phyloP scores from a whole-genome alignment of 129 eudicot genomes.

The Saussurea involucrata region DNA sequence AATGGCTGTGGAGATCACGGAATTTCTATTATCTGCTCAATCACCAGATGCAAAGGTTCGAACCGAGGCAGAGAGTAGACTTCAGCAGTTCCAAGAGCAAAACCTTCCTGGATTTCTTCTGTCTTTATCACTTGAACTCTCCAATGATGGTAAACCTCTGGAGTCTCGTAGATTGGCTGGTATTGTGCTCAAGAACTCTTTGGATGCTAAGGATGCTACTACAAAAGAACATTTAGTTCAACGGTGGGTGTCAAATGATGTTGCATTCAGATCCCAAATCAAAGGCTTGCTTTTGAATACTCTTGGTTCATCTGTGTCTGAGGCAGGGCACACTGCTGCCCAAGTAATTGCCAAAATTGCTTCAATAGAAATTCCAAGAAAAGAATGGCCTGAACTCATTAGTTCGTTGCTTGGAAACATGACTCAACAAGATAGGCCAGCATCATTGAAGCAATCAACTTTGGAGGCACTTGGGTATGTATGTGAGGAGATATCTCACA shows the following conservation, averaged over 20 bases:
- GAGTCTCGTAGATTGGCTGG: slow-evolving; percentile 93
- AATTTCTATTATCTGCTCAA: slow-evolving; percentile 73
- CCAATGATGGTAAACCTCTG: slow-evolving; percentile 68
- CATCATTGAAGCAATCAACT: slow-evolving; percentile 74
- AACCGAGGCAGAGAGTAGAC: slow-evolving; percentile 64
- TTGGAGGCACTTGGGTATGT: slow-evolving; percentile 86
- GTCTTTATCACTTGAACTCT: slow-evolving; percentile 70
- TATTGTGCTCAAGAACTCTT: slow-evolving; percentile 74
- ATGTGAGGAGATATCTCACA: slow-evolving; percentile 87
- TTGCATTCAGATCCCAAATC: slow-evolving; percentile 53
- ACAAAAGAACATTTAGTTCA: slow-evolving; percentile 58
- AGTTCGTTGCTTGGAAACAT: slow-evolving; percentile 60
- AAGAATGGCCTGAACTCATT: slow-evolving; percentile 90
- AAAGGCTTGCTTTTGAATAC: slow-evolving; percentile 59
- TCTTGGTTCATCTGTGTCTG: slow-evolving; percentile 69
- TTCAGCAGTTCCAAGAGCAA: slow-evolving; percentile 76
- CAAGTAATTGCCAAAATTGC: slow-evolving; percentile 93
- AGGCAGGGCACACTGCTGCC: slow-evolving; percentile 82
- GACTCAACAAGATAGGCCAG: slow-evolving; percentile 72
- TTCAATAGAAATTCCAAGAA: slow-evolving; percentile 72
- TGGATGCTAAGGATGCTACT: slow-evolving; percentile 82
- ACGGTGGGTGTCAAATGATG: slow-evolving; percentile 69
- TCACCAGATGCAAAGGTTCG: slow-evolving; percentile 67
- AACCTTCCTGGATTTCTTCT: slow-evolving; percentile 72
- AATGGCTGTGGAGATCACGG: slow-evolving; percentile 85